phyloP scores from a whole-genome alignment of 202 grass and related monocot species.

The Schoenoplectus tabernaemontani region DNA sequence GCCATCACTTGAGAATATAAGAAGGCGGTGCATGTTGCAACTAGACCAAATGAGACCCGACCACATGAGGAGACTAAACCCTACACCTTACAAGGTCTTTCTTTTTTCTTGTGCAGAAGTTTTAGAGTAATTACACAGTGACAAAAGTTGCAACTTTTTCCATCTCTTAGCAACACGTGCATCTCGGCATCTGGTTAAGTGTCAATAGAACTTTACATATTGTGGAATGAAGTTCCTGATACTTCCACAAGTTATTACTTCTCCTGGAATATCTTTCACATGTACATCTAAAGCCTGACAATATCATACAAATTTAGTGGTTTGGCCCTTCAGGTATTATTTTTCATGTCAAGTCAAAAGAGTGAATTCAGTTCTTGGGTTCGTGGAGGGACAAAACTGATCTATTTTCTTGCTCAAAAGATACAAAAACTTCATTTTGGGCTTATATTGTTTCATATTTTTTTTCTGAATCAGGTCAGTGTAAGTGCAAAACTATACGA shows the following conservation, averaged over 20 bases:
- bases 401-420: background rate
- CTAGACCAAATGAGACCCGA: conserved; percentile 76
- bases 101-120: background rate
- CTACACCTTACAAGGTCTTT: conserved; percentile 88
- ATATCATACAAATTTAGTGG: background rate
- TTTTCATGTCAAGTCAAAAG: background rate
- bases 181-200: background rate
- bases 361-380: background rate
- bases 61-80: conserved; percentile 85
- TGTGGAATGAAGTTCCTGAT: background rate
- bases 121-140: background rate
- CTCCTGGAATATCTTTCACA: background rate
- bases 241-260: background rate
- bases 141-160: background rate
- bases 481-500: conserved; percentile 78
- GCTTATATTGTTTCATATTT: background rate
- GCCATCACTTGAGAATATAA: conserved; percentile 50
- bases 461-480: conserved; percentile 53
- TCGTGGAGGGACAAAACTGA: background rate
- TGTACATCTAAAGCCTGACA: background rate
- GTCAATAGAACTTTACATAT: background rate
- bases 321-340: background rate
- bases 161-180: background rate
- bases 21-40: conserved; percentile 46
- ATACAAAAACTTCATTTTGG: background rate